Evolutionary conservation across 306 rosid species (phyloP).

Genomic region (Sicyos baderoa): DNA sequence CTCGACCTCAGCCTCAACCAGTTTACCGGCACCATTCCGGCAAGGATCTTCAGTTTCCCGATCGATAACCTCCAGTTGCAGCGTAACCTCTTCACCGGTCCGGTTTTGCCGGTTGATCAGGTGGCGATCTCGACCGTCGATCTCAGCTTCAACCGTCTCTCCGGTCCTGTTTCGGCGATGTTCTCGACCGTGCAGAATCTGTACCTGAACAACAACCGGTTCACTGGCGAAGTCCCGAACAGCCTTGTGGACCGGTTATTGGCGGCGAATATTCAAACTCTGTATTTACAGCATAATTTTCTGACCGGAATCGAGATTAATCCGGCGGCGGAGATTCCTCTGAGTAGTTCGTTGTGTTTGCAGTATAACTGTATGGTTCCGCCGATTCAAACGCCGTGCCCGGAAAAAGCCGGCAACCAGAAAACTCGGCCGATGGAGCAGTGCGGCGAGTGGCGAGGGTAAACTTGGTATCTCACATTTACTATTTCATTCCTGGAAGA

Average conservation of each 20-base stretch:
- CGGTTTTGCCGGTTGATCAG: constrained; percentile 45
- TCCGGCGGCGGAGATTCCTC: constrained; percentile 91
- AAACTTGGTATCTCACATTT: constrained; percentile 24
- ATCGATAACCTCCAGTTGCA: constrained; percentile 58
- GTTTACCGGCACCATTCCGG: constrained; percentile 65
- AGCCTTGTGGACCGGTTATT: constrained; percentile 66
- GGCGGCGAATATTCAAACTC: constrained; percentile 57
- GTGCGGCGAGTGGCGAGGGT: constrained; percentile 64
- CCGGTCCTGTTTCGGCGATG: constrained; percentile 62
- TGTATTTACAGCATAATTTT: constrained; percentile 78
- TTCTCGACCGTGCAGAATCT: constrained; percentile 72
- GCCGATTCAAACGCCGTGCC: constrained; percentile 79
- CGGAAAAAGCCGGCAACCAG: constrained; percentile 65
- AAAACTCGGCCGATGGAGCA: constrained; percentile 64
- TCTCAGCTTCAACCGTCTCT: constrained; percentile 67
- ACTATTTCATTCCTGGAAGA: too few species aligned
- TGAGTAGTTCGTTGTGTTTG: constrained; percentile 75
- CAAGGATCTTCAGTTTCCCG: constrained; percentile 68
- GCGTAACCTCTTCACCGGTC: constrained; percentile 60
- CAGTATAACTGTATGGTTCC: constrained; percentile 99
- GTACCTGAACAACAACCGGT: constrained; percentile 79
- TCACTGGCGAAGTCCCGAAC: constrained; percentile 73
- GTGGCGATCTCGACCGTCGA: constrained; percentile 74
- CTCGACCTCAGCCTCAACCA: constrained; percentile 77
- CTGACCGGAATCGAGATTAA: constrained; percentile 75